Conservation (phyloP, 163 green algal species). For the Scenedesmus sp. region DNA sequence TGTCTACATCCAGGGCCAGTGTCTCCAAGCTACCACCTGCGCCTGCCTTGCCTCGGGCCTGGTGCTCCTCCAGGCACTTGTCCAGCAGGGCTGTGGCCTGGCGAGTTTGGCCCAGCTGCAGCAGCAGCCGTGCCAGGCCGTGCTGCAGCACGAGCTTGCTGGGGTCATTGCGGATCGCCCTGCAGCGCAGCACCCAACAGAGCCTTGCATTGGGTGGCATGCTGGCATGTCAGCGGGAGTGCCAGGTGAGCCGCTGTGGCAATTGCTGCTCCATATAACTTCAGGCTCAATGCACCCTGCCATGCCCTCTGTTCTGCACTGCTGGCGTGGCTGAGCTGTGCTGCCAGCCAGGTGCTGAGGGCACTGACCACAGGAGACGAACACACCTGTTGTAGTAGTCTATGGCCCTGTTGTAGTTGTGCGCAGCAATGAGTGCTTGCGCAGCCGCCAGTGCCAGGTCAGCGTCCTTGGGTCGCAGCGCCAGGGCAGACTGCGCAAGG, state of each 20-base stretch:
- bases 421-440: slow-evolving; percentile 61
- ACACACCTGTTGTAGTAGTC: slow-evolving; percentile 72
- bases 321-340: background rate
- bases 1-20: slow-evolving; percentile 70
- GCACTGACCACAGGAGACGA: background rate
- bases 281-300: no score
- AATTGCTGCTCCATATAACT: no score
- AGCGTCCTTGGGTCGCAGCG: slow-evolving; percentile 74
- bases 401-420: slow-evolving; percentile 71
- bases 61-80: slow-evolving; percentile 60
- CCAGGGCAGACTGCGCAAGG: slow-evolving; percentile 63
- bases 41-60: slow-evolving; percentile 24
- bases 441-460: slow-evolving; percentile 71
- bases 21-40: slow-evolving; percentile 56
- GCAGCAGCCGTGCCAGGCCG: slow-evolving; percentile 77
- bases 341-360: background rate
- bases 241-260: no score
- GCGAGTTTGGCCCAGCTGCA: slow-evolving; percentile 69
- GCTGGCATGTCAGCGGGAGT: no score
- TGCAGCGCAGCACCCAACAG: background rate
- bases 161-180: slow-evolving; percentile 53
- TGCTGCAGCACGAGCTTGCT: slow-evolving; percentile 67
- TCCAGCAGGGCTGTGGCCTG: slow-evolving; percentile 63
- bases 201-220: no score
- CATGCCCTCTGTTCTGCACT: no score